Evolutionary conservation across 805 yeast species (phyloP).

Genomic region (Candida nonsorbophila): DNA sequence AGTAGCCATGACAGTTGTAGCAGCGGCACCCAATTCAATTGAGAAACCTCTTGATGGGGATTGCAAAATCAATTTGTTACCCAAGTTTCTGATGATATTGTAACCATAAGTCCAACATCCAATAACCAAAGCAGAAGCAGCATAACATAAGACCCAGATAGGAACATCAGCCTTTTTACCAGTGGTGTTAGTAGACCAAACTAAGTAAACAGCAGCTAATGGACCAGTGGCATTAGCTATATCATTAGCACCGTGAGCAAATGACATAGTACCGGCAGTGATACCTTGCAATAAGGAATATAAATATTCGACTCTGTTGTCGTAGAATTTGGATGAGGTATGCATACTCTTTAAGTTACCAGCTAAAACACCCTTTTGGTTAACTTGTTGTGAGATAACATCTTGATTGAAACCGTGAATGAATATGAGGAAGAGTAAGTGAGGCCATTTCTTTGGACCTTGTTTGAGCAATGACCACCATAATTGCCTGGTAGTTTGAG

Average conservation of each 20-base stretch:
- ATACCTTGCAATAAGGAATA: constrained; percentile 65
- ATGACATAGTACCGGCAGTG: constrained; percentile 76
- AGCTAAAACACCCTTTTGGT: constrained; percentile 32
- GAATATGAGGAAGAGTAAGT: constrained; percentile 27
- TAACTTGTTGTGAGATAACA: constrained; percentile 47
- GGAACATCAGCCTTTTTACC: constrained; percentile 54
- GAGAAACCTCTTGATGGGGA: constrained; percentile 77
- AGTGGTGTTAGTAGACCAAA: constrained; percentile 51
- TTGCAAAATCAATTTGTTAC: constrained; percentile 69
- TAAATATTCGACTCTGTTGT: constrained; percentile 63
- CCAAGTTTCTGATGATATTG: constrained; percentile 63
- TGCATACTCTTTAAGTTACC: constrained; percentile 49
- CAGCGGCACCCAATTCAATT: constrained; percentile 73
- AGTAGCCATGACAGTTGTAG: constrained; percentile 71
- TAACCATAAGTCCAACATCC: constrained; percentile 74
- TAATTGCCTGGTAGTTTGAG: constrained; percentile 29
- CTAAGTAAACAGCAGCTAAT: constrained; percentile 55
- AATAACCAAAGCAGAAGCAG: constrained; percentile 61
- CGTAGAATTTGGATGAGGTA: constrained; percentile 57
- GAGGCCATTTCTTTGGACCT: constrained; percentile 53
- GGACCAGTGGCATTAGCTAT: constrained; percentile 79
- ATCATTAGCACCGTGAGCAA: constrained; percentile 81
- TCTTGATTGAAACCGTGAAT: constrained; percentile 64
- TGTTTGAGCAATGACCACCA: constrained; percentile 38
- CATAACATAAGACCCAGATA: constrained; percentile 63